Evolutionary conservation across 2,329 filamentous ascomycete genomes (phyloP).

Genomic region (Ophiostoma sp.): DNA sequence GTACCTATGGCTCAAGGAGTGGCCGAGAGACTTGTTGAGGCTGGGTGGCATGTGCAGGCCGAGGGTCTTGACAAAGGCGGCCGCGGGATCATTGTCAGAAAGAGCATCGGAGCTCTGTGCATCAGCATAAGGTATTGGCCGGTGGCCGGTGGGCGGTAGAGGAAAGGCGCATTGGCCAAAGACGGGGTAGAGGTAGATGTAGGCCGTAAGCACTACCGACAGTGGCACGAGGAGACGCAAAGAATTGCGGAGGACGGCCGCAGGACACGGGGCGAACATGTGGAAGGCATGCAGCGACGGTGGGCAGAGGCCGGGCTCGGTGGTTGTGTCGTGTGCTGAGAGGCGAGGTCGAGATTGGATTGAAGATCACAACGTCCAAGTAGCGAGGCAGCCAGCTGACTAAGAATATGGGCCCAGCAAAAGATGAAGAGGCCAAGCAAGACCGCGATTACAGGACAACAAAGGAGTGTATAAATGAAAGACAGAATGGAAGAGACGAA

Average conservation of each 20-base stretch:
- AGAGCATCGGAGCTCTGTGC: neutral
- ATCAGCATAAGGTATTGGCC: constrained; percentile 16
- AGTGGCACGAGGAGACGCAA: constrained; percentile 57
- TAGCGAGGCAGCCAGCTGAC: neutral
- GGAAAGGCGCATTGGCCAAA: constrained; percentile 80
- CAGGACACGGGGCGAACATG: constrained; percentile 12
- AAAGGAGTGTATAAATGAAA: neutral
- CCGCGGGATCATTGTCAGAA: constrained; percentile 16
- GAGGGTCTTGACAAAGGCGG: constrained; percentile 38
- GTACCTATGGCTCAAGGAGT: constrained; percentile 23
- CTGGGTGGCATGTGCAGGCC: constrained; percentile 34
- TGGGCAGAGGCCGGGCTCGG: neutral
- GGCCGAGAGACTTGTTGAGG: neutral
- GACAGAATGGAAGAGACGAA: neutral
- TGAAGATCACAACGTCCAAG: neutral
- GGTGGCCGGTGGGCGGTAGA: constrained; percentile 35
- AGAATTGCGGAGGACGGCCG: constrained; percentile 47
- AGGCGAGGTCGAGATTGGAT: neutral
- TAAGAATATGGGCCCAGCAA: neutral
- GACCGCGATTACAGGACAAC: neutral
- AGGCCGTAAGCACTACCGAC: constrained; percentile 63
- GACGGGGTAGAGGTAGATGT: constrained; percentile 82
- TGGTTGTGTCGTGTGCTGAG: neutral
- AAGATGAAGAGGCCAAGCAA: neutral
- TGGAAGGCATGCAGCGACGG: constrained; percentile 8